Percentiles rank a stretch among this genome's conserved stretches.
Evolutionary conservation across 345 rosid genomes (phyloP).

Genomic region (Moricandia moricandioides): DNA sequence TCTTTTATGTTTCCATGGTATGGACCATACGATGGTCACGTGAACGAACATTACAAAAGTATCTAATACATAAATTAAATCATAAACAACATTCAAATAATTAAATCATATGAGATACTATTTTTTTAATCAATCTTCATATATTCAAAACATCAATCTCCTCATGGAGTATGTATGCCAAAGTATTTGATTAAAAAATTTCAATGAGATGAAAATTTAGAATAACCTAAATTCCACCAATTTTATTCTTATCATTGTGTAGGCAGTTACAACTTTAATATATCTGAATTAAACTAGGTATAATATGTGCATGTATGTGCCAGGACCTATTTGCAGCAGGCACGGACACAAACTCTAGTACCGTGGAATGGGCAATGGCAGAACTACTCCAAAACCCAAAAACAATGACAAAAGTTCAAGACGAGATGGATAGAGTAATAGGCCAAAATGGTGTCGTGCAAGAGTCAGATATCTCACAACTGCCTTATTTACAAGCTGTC

Average conservation of each 20-base stretch:
- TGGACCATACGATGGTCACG: too few relatives aligned
- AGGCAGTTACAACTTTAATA: background rate
- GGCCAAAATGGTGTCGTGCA: constrained; percentile 28
- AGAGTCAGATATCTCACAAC: constrained; percentile 32
- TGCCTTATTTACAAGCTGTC: constrained; percentile 41
- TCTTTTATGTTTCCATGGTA: background rate
- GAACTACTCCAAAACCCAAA: constrained; percentile 26
- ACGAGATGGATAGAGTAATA: constrained; percentile 31
- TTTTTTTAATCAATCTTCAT: too few relatives aligned
- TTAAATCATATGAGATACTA: background rate
- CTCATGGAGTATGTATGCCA: background rate
- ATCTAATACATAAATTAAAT: background rate
- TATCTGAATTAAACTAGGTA: background rate
- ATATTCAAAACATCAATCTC: background rate
- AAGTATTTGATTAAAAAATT: background rate
- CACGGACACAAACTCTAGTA: constrained; percentile 42
- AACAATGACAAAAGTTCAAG: constrained; percentile 22
- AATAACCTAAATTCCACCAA: background rate
- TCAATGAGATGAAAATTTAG: background rate
- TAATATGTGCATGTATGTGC: background rate
- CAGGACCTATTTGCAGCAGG: constrained; percentile 48
- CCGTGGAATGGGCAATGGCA: constrained; percentile 40
- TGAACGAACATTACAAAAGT: background rate
- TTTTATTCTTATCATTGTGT: background rate
- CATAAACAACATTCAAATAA: background rate